Evolutionary conservation across 108 stramenopile species (phyloP).

Genomic region (Epipyxis sp.): DNA sequence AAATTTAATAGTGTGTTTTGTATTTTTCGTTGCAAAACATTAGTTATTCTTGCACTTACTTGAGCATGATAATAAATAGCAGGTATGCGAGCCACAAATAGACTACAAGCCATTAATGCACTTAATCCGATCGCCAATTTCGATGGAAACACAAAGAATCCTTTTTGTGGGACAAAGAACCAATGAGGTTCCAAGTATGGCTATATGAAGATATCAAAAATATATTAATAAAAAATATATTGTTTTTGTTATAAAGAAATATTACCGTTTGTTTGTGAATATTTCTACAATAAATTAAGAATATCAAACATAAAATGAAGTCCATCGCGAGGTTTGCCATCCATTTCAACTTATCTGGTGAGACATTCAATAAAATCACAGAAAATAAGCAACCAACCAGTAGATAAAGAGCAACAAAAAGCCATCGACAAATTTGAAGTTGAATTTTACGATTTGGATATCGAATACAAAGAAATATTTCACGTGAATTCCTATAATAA

Average conservation of each 20-base stretch:
- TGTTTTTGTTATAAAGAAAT: neutral
- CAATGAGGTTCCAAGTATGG: neutral
- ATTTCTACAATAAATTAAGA: neutral
- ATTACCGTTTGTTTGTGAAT: neutral
- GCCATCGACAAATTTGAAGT: neutral
- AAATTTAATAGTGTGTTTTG: too few relatives aligned
- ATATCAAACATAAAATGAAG: neutral
- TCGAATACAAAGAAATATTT: too few relatives aligned
- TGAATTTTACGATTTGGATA: neutral
- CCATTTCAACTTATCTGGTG: neutral
- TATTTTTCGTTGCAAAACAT: neutral
- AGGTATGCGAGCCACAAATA: constrained; percentile 15
- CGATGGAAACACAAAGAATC: constrained; percentile 15
- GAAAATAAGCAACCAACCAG: neutral
- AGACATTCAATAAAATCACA: neutral
- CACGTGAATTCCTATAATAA: too few relatives aligned
- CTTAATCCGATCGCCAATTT: neutral
- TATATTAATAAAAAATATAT: neutral
- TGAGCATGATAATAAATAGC: constrained; percentile 10
- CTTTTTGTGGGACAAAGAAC: neutral
- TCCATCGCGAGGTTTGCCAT: constrained; percentile 18
- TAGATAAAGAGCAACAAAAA: constrained; percentile 4
- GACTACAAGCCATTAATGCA: neutral
- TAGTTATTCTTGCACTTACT: neutral
- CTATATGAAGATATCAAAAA: neutral